These are phyloP conservation scores for Albugo candida DNA, from an alignment of 352 stramenopile genomes.

Conservation along the genomic window DNA sequence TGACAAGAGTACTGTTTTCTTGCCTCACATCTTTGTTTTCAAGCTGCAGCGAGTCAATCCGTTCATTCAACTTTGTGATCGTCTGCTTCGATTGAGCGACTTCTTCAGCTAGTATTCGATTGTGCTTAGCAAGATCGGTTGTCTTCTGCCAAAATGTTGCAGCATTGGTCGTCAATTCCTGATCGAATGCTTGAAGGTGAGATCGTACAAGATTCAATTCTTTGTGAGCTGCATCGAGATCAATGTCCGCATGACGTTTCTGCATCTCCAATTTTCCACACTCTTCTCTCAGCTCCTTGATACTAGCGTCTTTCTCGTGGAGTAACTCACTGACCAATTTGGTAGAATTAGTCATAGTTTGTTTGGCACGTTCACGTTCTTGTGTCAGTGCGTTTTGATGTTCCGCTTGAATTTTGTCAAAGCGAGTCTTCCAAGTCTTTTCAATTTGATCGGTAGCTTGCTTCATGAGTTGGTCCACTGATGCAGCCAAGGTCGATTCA, in stretches of 20 bases:
- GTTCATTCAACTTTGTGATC: constrained; percentile 41
- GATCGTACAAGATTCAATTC: constrained; percentile 56
- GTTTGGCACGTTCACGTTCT: constrained; percentile 40
- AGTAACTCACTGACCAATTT: constrained; percentile 47
- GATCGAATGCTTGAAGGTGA: constrained; percentile 52
- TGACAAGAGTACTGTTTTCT: constrained; percentile 34
- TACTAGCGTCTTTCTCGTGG: constrained; percentile 51
- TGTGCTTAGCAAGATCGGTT: constrained; percentile 63
- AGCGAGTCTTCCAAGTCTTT: constrained; percentile 60
- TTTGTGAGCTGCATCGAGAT: constrained; percentile 32
- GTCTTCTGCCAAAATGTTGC: constrained; percentile 76
- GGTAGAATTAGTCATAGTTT: constrained; percentile 42
- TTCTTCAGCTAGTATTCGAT: constrained; percentile 51
- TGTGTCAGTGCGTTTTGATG: constrained; percentile 42
- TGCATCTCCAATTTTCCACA: constrained; percentile 31
- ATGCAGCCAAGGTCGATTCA: no score
- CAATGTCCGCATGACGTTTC: constrained; percentile 54
- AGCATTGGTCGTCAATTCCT: constrained; percentile 40
- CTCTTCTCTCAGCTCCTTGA: constrained; percentile 50
- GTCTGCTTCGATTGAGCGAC: constrained; percentile 38
- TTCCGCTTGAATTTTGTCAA: constrained; percentile 41
- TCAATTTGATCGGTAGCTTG: constrained; percentile 66
- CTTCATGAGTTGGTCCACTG: constrained; percentile 24
- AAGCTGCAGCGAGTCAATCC: constrained; percentile 31
- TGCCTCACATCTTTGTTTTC: constrained; percentile 26